phyloP scores from a whole-genome alignment of 495 filamentous ascomycete species.

The Lophiostoma macrostomum region DNA sequence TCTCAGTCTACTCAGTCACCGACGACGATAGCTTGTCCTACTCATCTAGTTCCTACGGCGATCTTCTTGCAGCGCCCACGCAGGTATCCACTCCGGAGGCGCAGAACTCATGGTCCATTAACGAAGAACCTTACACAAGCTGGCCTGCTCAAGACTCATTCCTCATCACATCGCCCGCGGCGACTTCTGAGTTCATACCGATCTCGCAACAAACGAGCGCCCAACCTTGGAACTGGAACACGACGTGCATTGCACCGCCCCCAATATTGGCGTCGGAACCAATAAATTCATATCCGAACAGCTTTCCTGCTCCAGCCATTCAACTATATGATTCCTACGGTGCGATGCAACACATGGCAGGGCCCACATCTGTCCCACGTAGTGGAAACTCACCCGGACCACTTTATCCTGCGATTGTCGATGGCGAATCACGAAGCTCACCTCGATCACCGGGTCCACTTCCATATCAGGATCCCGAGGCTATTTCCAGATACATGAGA shows the following conservation, averaged over 20 bases:
- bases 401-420: not conserved
- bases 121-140: slow-evolving; percentile 7
- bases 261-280: slow-evolving; percentile 7
- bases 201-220: slow-evolving; percentile 1
- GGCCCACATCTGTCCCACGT: not conserved
- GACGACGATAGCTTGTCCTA: slow-evolving; percentile 18
- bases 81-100: slow-evolving; percentile 25
- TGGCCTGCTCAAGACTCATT: slow-evolving; percentile 15
- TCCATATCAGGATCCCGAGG: slow-evolving; percentile 15
- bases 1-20: slow-evolving; percentile 1
- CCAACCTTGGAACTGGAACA: slow-evolving; percentile 20
- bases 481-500: slow-evolving; percentile 3
- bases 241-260: slow-evolving; percentile 1
- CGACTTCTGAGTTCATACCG: not conserved
- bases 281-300: not conserved
- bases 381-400: not conserved
- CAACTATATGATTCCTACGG: slow-evolving; percentile 5
- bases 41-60: slow-evolving; percentile 4
- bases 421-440: not conserved
- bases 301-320: not conserved
- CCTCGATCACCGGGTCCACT: not conserved
- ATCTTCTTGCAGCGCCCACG: slow-evolving; percentile 6
- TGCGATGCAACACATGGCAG: not conserved
- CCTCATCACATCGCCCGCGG: not conserved
- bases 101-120: slow-evolving; percentile 10